A percentile compares a stretch with the other conserved stretches of the same genome.
Evolutionary conservation across 257 asterid species (phyloP).

Genomic region (Capsicum baccatum): DNA sequence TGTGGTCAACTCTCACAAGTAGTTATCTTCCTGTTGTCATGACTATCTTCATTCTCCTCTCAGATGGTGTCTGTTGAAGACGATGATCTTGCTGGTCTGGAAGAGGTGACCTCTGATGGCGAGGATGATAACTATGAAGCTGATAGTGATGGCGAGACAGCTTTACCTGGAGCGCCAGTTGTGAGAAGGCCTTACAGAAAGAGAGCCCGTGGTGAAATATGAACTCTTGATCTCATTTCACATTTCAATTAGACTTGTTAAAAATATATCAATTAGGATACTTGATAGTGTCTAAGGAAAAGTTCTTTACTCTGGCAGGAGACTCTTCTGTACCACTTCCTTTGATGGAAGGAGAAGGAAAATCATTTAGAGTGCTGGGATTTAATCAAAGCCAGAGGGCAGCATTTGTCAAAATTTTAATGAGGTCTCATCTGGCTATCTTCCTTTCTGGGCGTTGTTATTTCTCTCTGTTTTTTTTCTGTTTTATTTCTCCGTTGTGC

Average conservation of each 20-base stretch:
- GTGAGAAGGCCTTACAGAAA: conserved; percentile 69
- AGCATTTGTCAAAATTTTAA: conserved; percentile 79
- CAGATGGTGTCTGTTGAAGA: conserved; percentile 99
- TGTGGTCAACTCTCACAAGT: background rate
- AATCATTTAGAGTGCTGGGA: conserved; percentile 82
- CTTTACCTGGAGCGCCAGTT: conserved; percentile 66
- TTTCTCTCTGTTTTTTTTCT: conserved; percentile 12
- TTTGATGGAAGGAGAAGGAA: conserved; percentile 98
- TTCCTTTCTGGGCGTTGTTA: conserved; percentile 25
- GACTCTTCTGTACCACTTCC: conserved; percentile 79
- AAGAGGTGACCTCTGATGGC: conserved; percentile 94
- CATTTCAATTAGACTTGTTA: background rate
- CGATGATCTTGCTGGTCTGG: conserved; percentile 96
- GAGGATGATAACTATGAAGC: conserved; percentile 98
- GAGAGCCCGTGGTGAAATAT: conserved; percentile 71
- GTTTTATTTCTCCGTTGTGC: conserved; percentile 26
- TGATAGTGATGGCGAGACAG: conserved; percentile 88
- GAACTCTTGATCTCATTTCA: conserved; percentile 27
- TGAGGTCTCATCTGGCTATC: conserved; percentile 27
- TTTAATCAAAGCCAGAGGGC: conserved; percentile 94
- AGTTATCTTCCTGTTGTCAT: background rate
- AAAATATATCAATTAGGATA: background rate
- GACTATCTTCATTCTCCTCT: conserved; percentile 37
- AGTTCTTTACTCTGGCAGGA: conserved; percentile 35
- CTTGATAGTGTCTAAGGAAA: conserved; percentile 19